Conservation (phyloP, 805 yeast species). For the Vanderwaltozyma yarrowii region DNA sequence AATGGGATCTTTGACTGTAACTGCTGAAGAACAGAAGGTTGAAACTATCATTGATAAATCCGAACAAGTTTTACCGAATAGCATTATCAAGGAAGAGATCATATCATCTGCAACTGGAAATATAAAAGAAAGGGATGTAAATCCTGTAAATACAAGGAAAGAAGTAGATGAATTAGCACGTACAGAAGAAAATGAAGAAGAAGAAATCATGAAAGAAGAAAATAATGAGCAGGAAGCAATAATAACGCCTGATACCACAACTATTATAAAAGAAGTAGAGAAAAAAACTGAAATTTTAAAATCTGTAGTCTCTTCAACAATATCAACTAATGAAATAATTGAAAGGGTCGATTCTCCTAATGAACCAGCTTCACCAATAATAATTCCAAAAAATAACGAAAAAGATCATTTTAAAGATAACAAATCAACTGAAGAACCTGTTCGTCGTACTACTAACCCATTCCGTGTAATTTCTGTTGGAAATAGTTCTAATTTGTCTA, state of each 20-base stretch:
- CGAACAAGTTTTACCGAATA: no score
- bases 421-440: neutral
- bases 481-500: constrained; percentile 4
- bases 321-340: neutral
- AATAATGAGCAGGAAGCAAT: no score
- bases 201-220: no score
- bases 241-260: no score
- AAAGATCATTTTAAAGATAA: neutral
- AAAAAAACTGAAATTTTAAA: neutral
- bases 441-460: constrained; percentile 19
- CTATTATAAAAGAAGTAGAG: neutral
- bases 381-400: constrained; percentile 1
- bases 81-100: no score
- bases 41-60: no score
- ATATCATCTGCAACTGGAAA: no score
- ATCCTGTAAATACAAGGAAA: neutral
- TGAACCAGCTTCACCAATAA: neutral
- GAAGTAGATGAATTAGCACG: neutral
- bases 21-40: no score
- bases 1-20: no score
- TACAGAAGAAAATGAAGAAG: no score
- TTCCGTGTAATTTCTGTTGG: constrained; percentile 29
- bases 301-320: neutral
- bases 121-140: no score
- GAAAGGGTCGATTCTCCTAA: neutral